Evolutionary conservation across 495 filamentous ascomycete genomes (phyloP).

Genomic region (Pseudoneurospora amorphoporcata): DNA sequence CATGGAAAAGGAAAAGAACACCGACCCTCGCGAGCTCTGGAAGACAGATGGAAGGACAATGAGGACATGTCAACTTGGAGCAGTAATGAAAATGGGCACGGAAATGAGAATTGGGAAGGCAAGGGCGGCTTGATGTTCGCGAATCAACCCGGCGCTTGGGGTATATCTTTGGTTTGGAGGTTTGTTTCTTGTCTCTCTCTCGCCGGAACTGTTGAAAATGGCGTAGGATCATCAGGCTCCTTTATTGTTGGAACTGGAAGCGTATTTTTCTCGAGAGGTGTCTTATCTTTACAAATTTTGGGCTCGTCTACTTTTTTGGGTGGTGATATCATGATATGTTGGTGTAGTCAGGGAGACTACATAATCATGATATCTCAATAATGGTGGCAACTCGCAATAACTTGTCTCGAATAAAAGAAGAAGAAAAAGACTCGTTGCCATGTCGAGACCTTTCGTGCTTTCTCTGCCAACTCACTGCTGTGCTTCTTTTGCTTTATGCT

Average conservation of each 20-base stretch:
- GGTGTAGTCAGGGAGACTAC: neutral
- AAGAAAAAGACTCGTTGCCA: neutral
- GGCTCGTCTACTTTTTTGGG: neutral
- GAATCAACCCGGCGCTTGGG: neutral
- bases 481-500: neutral
- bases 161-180: neutral
- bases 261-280: neutral
- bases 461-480: neutral
- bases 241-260: neutral
- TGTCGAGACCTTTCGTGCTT: neutral
- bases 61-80: neutral
- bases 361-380: neutral
- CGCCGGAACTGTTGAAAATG: neutral
- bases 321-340: neutral
- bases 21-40: neutral
- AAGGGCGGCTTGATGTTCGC: neutral
- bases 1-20: neutral
- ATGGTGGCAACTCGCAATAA: neutral
- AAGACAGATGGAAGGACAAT: constrained; percentile 1
- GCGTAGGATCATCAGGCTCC: neutral
- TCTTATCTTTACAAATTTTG: neutral
- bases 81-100: neutral
- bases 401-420: neutral
- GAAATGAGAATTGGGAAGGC: neutral
- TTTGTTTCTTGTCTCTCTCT: neutral